Percentiles rank a stretch among this genome's conserved stretches.
phyloP scores from a whole-genome alignment of 2,329 filamentous ascomycete species.

The Ophiognomonia clavigignenti-juglandacearum region DNA sequence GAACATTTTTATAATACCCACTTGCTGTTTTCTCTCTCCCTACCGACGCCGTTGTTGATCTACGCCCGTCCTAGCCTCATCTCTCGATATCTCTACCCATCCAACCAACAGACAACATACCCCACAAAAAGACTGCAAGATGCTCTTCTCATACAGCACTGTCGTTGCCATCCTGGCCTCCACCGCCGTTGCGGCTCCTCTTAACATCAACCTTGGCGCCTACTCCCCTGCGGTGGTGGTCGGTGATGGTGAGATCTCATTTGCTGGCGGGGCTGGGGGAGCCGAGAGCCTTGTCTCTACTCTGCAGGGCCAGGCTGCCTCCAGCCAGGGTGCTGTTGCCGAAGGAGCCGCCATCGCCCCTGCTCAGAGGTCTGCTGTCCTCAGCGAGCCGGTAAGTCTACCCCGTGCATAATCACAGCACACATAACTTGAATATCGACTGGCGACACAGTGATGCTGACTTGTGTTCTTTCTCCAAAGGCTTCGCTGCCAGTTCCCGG shows the following conservation, averaged over 20 bases:
- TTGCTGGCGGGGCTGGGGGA: slow-evolving; percentile 33
- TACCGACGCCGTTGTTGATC: slow-evolving; percentile 1
- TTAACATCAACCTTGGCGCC: slow-evolving; percentile 48
- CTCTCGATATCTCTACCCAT: background rate
- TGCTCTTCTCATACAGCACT: slow-evolving; percentile 9
- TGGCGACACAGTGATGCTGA: background rate
- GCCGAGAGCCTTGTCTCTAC: slow-evolving; percentile 38
- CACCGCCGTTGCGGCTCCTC: slow-evolving; percentile 33
- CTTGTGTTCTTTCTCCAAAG: background rate
- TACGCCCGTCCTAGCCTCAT: background rate
- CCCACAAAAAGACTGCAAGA: too few species aligned
- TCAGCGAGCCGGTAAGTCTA: slow-evolving; percentile 13
- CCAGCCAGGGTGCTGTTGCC: slow-evolving; percentile 25
- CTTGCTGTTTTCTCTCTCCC: background rate
- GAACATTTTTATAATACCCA: background rate
- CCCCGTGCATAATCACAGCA: background rate
- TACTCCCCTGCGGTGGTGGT: slow-evolving; percentile 48
- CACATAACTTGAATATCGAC: background rate
- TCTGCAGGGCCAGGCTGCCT: slow-evolving; percentile 38
- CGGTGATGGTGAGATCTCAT: slow-evolving; percentile 48
- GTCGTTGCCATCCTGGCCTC: slow-evolving; percentile 10
- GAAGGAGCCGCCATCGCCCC: background rate
- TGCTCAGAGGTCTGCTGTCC: slow-evolving; percentile 2
- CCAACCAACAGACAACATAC: background rate
- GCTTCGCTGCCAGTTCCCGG: slow-evolving; percentile 10